Evolutionary conservation across 31 red algal species (phyloP), one percentile per base, ranked within the genome.

Genomic region (Endocladia muricata): DNA sequence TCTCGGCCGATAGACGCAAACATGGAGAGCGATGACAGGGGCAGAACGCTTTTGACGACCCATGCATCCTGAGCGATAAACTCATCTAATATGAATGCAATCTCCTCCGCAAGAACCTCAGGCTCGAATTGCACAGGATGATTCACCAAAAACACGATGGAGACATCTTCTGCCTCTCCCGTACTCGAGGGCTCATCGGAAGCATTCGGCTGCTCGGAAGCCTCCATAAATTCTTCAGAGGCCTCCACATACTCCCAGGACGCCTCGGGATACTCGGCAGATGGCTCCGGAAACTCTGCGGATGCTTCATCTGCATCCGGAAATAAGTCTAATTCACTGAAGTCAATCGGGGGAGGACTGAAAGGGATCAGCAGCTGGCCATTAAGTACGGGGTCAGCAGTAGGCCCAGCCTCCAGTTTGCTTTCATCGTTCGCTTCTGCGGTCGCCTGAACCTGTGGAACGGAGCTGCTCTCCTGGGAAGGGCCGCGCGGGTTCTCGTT

Each of bases 1-100:
- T 37, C 47, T 7, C 22, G 11, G 34, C 34, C 11, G 17, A 21
- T 9, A 2, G 61, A 15, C 4, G 63, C 15, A 58, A 70, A 81
- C 32, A 70, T 68, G 33, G 77, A 68, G 4, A 81, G 49, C 1
- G 54, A 33, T 37, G 77, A 81, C 22, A 81, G 35, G 35, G 49
- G 34, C 25, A 81, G 42, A 0, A 81, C 13, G 33, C 19, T 52
- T 33, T 39, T 52, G 28, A 81, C 57, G 41, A 41, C 63, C 77
- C 77, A 81, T 56, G 51, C 61, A 55, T 81, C 61, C 26, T 61
- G 77, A 6, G 29, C 48, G 43, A 81, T 68, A 28, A 81, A 81
- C 36, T 81, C 77, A 32, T 81, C 58, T 56, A 64, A 67, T 58
- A 68, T 81, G 1, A 58, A 9, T 15, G 63, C 63, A 30, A 81